Percentiles rank a stretch among this genome's conserved stretches.
These are phyloP conservation scores for Xanthoconium separans DNA, from an alignment of 1,284 basidiomycete species.

Conservation along the genomic window DNA sequence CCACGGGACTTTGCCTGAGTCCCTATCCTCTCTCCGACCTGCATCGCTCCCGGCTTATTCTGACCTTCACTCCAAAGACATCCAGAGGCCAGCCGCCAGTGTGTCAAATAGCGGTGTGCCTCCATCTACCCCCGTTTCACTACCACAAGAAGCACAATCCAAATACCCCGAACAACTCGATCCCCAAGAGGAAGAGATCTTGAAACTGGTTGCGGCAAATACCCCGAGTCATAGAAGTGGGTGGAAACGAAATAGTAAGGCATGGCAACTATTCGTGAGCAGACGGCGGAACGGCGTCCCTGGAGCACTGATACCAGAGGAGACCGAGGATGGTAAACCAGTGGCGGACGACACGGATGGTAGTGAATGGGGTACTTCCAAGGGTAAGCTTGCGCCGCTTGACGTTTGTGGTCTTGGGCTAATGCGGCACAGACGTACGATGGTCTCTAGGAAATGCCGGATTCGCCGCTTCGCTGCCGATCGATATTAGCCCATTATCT, in stretches of 20 bases:
- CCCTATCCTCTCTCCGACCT: slow-evolving; percentile 62
- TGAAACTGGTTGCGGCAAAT: slow-evolving; percentile 62
- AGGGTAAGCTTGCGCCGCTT: slow-evolving; percentile 18
- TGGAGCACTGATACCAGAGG: slow-evolving; percentile 45
- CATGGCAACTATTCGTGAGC: slow-evolving; percentile 62
- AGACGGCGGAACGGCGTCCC: slow-evolving; percentile 39
- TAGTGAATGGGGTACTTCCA: slow-evolving; percentile 23
- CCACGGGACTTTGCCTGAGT: slow-evolving; percentile 47
- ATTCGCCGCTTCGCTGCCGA: slow-evolving; percentile 58
- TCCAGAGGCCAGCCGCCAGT: background rate
- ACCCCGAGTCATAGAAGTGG: slow-evolving; percentile 68
- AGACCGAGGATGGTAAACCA: slow-evolving; percentile 38
- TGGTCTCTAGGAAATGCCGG: slow-evolving; percentile 28
- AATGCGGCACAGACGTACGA: slow-evolving; percentile 19
- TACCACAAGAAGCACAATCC: slow-evolving; percentile 3
- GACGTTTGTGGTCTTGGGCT: background rate
- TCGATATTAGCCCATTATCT: slow-evolving; percentile 50
- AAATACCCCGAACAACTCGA: slow-evolving; percentile 33
- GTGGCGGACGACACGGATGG: slow-evolving; percentile 16
- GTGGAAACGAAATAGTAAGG: slow-evolving; percentile 62
- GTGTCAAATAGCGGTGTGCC: slow-evolving; percentile 1
- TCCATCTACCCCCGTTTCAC: background rate
- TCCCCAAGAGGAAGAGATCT: slow-evolving; percentile 53
- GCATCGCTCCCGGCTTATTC: slow-evolving; percentile 65
- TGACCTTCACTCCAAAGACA: slow-evolving; percentile 38